Conservation (phyloP, 202 grass and related monocot species). For the Digitaria exilis region DNA sequence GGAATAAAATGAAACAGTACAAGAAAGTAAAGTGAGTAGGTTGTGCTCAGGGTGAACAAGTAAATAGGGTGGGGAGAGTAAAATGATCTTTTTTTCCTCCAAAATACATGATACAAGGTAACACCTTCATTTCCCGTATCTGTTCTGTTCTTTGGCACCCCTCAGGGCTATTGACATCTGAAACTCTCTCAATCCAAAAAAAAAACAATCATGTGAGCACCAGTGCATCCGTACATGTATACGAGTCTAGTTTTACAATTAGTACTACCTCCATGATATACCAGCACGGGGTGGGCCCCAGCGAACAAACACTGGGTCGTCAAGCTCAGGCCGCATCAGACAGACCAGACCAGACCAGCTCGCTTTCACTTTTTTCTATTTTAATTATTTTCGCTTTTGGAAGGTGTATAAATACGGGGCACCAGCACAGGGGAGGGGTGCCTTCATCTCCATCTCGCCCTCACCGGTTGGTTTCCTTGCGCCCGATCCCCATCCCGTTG, state of each 20-base stretch:
- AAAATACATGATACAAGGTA: no score
- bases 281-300: not conserved
- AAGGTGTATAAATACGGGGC: conserved; percentile 61
- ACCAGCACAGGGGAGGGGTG: conserved; percentile 30
- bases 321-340: not conserved
- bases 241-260: conserved; percentile 16
- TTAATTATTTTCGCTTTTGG: conserved; percentile 39
- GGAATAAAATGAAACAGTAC: no score
- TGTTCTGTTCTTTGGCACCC: no score
- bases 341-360: not conserved
- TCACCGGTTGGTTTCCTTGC: not conserved
- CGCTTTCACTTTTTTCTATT: conserved; percentile 44
- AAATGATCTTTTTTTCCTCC: no score
- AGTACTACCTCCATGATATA: not conserved
- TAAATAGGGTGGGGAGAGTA: no score
- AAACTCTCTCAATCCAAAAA: no score
- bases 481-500: not conserved
- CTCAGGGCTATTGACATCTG: no score
- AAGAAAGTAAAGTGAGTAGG: no score
- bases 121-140: no score
- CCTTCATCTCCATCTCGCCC: conserved; percentile 6
- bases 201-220: not conserved
- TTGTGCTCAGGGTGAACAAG: no score
- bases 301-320: conserved; percentile 27
- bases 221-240: not conserved